Base-by-base conservation (phyloP, 108 stramenopile species). In the Cyclotella choctawhatcheeana region DNA sequence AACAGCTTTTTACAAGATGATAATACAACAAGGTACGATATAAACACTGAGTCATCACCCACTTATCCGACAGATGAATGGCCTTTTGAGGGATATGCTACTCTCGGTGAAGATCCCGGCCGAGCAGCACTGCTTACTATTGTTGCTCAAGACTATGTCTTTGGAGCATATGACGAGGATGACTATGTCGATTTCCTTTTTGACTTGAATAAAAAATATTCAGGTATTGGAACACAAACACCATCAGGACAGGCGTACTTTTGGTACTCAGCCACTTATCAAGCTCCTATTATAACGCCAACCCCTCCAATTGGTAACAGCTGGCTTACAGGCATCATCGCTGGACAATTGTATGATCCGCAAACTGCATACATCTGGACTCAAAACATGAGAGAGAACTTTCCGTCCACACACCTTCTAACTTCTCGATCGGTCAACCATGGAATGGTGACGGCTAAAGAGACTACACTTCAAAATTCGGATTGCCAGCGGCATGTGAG, bases 381-480 rank as follows among this genome's bases (percentile, higher is more conserved):
- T 21, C 65, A 66, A 50, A 66, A 66, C 24, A 66, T 66, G 48
- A 51, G 65, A 25, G 65, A 66, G 30, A 50, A 66, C 30, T 66
- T 66, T 35, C 44, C 44, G 24, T 66, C 44, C 2, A 25, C 48
- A 16, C 18, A n/a, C n/a, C 65, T 66, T 3, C 18, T 66, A 12
- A 66, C 65, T 30, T 66, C 65, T 5, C 48, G 65, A 3, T 66
- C 65, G 8, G 65, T 66, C 2, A 66, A 66, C 21, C 65, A 64
- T 45, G 62, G 62, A 3, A 35, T 60, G 34, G 34, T 40, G 3
- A 37, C 34, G 2, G 35, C 59, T 14, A 40, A 34, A 34, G 59
- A 60, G 20, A 25, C 10, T 20, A 37, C 34, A 2, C 17, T 18
- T 37, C 35, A 20, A 7, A 34, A 60, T 26, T 34, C 59, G 29